Evolutionary conservation across 305 asterid genomes (phyloP).

Genomic region (Euphrasia arctica): DNA sequence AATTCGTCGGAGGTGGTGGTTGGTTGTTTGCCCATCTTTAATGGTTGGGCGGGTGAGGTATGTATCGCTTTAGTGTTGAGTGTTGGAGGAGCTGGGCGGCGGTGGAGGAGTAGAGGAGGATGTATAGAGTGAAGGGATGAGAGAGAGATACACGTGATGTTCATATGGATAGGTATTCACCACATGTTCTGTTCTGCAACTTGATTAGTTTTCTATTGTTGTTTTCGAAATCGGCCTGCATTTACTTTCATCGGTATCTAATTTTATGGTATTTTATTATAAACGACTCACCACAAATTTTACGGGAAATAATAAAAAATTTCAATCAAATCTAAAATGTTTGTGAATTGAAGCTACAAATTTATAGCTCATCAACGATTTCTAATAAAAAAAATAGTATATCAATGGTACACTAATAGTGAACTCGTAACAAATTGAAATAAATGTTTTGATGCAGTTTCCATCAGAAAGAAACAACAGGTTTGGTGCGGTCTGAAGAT

Average conservation of each 20-base stretch:
- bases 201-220: too few species aligned
- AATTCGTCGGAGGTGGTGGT: slow-evolving; percentile 30
- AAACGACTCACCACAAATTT: too few species aligned
- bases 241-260: too few species aligned
- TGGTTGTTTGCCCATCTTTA: slow-evolving; percentile 30
- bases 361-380: slow-evolving; percentile 4
- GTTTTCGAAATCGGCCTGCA: too few species aligned
- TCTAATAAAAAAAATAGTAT: slow-evolving; percentile 21
- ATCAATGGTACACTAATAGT: slow-evolving; percentile 16
- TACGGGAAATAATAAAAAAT: too few species aligned
- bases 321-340: too few species aligned
- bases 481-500: slow-evolving; percentile 40
- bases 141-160: slow-evolving; percentile 9
- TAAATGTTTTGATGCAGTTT: neutral
- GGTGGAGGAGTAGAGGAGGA: slow-evolving; percentile 9
- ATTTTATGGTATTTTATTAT: too few species aligned
- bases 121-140: slow-evolving; percentile 15
- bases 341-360: too few species aligned
- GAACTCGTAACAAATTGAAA: slow-evolving; percentile 21
- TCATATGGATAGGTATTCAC: too few species aligned
- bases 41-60: neutral
- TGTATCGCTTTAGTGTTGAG: slow-evolving; percentile 16
- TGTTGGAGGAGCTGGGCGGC: neutral
- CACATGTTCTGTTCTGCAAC: too few species aligned
- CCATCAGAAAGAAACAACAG: slow-evolving; percentile 48